phyloP scores from a whole-genome alignment of 192 early-diverging fungal genomes.

The Coemansia sp. region DNA sequence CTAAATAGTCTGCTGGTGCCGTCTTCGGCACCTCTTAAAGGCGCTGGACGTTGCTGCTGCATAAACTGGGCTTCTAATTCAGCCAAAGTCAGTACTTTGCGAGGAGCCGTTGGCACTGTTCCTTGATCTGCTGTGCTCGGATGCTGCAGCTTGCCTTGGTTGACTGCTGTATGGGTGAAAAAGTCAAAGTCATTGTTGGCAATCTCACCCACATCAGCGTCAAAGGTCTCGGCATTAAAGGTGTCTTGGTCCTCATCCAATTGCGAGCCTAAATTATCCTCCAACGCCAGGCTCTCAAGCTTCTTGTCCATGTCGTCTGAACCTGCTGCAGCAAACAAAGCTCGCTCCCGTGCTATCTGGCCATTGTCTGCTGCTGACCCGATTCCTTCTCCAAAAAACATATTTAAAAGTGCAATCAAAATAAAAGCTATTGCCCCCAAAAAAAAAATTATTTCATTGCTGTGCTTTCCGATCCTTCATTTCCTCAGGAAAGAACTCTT shows the following conservation, averaged over 20 bases:
- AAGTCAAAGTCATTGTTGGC: slow-evolving; percentile 66
- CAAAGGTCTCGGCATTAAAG: slow-evolving; percentile 75
- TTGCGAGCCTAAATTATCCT: slow-evolving; percentile 58
- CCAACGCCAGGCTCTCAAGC: slow-evolving; percentile 56
- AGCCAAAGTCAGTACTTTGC: slow-evolving; percentile 64
- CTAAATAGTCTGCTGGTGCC: background rate
- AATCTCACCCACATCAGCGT: slow-evolving; percentile 49
- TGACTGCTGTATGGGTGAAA: slow-evolving; percentile 53
- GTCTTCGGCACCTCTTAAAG: background rate
- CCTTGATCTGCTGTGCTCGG: slow-evolving; percentile 4
- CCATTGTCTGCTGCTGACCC: slow-evolving; percentile 16
- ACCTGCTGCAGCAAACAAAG: background rate
- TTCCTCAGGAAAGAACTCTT: slow-evolving; percentile 47
- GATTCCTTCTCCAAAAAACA: slow-evolving; percentile 36
- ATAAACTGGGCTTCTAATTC: slow-evolving; percentile 68
- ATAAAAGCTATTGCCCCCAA: background rate
- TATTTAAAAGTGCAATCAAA: background rate
- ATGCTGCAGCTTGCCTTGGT: background rate
- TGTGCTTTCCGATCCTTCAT: slow-evolving; percentile 14
- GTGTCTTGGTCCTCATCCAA: slow-evolving; percentile 68
- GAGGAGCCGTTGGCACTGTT: background rate
- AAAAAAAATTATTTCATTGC: background rate
- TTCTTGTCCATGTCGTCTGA: slow-evolving; percentile 60
- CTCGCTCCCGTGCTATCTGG: slow-evolving; percentile 39
- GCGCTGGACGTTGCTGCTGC: slow-evolving; percentile 10